Base-by-base conservation (phyloP, 768 basidiomycete species). In the Lactarius quietus region DNA sequence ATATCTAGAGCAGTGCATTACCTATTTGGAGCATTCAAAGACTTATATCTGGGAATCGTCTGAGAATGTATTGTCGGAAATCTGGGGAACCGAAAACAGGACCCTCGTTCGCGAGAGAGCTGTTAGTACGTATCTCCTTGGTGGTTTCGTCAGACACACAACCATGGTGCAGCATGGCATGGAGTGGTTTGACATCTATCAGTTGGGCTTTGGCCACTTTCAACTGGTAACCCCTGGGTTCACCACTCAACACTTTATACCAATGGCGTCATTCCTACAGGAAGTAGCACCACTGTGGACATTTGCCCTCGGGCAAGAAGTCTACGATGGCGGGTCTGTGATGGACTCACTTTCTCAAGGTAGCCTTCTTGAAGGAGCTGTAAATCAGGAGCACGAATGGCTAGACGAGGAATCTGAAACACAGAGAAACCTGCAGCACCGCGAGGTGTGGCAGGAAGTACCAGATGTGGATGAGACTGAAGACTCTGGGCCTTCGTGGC, bases 331-430 rank as follows among this genome's bases (percentile, higher is more conserved):
- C 9, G 9, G 43, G 0, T 43, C 43, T 9, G 9, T 1, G 0
- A 12, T 8, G 20, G 43, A 43, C 0, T n/a, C 43, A 43, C 20
- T 43, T 1, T 1, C n/a, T 9, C 7, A 10, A n/a, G 43, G 43
- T 43, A 43, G 43, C 43, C 20, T n/a, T n/a, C 7, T 9, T 9
- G 43, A 43, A 0, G 43, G 20, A 20, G 20, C 9, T n/a, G 43
- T 43, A 43, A 43, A 43, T 43, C 43, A 43, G 9, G 43, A 43
- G 15, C 38, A n/a, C 7, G 20, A 0, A 1, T 43, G 43, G 43
- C 0, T n/a, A 3, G 43, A 43, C 3, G 43, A 3, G 0, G 3
- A n/a, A 0, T 0, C 1, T 0, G 0, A 18, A 0, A 0, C 2
- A 7, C 20, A 3, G 3, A 9, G 6, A 20, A 9, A 0, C 4